Evolutionary conservation across 129 eudicot genomes (phyloP).

Genomic region (Centaurea solstitialis): DNA sequence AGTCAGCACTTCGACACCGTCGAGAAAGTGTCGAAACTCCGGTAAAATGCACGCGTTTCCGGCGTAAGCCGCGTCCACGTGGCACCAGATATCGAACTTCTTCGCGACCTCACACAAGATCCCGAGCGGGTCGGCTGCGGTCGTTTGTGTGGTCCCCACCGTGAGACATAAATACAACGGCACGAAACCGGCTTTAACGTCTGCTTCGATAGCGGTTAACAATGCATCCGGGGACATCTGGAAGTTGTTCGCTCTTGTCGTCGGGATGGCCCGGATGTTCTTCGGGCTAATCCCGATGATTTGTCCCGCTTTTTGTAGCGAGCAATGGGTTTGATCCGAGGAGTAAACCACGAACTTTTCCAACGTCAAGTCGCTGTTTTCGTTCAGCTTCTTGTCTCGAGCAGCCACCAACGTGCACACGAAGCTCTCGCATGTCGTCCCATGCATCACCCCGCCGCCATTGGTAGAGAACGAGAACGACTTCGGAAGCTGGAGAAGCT

Average conservation of each 20-base stretch:
- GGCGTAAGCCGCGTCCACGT: constrained; percentile 42
- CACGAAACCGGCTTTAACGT: constrained; percentile 26
- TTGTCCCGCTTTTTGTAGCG: constrained; percentile 26
- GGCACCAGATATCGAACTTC: constrained; percentile 35
- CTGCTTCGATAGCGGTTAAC: constrained; percentile 5
- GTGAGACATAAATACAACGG: constrained; percentile 41
- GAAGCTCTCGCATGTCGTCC: constrained; percentile 47
- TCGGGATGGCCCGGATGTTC: constrained; percentile 21
- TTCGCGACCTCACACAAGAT: constrained; percentile 27
- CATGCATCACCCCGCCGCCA: constrained; percentile 52
- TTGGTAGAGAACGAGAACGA: constrained; percentile 34
- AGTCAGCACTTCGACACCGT: constrained; percentile 38
- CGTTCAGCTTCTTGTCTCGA: constrained; percentile 25
- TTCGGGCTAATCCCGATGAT: constrained; percentile 30
- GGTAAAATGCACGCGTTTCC: constrained; percentile 32
- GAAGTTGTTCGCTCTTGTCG: constrained; percentile 16
- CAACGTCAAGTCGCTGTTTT: not conserved
- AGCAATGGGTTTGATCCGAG: constrained; percentile 45
- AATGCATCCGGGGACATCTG: constrained; percentile 18
- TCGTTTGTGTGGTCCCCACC: constrained; percentile 40
- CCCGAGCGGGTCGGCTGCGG: constrained; percentile 35
- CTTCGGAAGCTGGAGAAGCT: constrained; percentile 41
- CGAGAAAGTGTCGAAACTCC: constrained; percentile 24
- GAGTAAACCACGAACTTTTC: constrained; percentile 30
- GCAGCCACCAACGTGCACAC: constrained; percentile 38